Evolutionary conservation across 2,329 filamentous ascomycete species (phyloP).

Genomic region (Cytospora piceicola): DNA sequence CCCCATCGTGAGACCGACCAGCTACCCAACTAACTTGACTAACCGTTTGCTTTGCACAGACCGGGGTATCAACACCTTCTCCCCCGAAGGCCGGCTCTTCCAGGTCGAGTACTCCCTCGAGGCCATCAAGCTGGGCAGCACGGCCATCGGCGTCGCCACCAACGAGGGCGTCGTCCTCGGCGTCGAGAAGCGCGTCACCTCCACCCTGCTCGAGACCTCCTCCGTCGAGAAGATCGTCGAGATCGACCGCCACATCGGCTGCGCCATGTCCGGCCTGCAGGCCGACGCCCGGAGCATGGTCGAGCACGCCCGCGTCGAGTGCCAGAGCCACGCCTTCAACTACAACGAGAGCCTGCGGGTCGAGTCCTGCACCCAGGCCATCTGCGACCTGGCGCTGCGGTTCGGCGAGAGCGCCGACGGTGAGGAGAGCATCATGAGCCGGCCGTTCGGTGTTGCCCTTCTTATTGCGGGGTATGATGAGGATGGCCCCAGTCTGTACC

Average conservation of each 20-base stretch:
- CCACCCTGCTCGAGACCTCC: constrained; percentile 93
- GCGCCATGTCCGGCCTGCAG: constrained; percentile 97
- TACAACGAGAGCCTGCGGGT: constrained; percentile 94
- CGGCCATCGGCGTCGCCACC: constrained; percentile 96
- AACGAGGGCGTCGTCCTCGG: constrained; percentile 94
- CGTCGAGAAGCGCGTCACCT: constrained; percentile 98
- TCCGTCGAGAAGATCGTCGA: constrained; percentile 99
- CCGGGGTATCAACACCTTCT: constrained; percentile 99
- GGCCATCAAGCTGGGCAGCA: constrained; percentile 98
- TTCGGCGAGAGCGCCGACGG: constrained; percentile 98
- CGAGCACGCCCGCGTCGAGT: constrained; percentile 97
- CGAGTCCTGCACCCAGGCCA: constrained; percentile 97
- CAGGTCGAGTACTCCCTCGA: constrained; percentile 99
- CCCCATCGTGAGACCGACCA: constrained; percentile 40
- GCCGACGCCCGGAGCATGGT: constrained; percentile 97
- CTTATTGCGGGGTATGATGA: constrained; percentile 97
- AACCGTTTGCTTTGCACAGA: constrained; percentile 56
- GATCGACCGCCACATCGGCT: constrained; percentile 98
- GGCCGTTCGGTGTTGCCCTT: constrained; percentile 94
- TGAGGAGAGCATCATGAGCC: constrained; percentile 97
- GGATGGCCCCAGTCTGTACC: constrained; percentile 95
- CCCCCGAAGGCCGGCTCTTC: constrained; percentile 98
- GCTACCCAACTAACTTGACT: constrained; percentile 36
- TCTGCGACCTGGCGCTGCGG: constrained; percentile 93
- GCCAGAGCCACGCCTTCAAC: constrained; percentile 96